phyloP scores from a whole-genome alignment of 352 stramenopile genomes.

The Pythium brachiatum region DNA sequence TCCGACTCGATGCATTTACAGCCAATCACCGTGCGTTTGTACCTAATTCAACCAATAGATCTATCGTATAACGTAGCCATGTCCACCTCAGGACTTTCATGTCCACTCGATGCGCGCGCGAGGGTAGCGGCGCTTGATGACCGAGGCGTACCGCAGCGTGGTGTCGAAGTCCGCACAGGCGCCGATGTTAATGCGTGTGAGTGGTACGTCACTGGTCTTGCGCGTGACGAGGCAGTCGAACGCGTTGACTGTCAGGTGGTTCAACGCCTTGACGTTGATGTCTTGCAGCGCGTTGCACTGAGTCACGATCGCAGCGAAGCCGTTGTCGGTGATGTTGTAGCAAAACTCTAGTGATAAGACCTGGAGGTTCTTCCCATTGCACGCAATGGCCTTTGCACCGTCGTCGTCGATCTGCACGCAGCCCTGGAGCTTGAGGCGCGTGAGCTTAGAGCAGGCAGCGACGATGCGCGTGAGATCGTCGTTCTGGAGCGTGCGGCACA shows the following conservation, averaged over 20 bases:
- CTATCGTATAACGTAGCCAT: background rate
- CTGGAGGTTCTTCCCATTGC: slow-evolving; percentile 36
- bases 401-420: slow-evolving; percentile 70
- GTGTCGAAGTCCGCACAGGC: slow-evolving; percentile 67
- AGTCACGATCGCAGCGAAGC: slow-evolving; percentile 45
- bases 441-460: slow-evolving; percentile 37
- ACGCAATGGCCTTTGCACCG: slow-evolving; percentile 40
- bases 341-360: slow-evolving; percentile 87
- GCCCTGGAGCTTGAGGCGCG: slow-evolving; percentile 51
- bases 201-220: slow-evolving; percentile 22
- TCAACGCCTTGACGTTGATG: slow-evolving; percentile 87
- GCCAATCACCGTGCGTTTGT: background rate
- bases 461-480: slow-evolving; percentile 46
- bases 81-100: slow-evolving; percentile 27
- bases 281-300: slow-evolving; percentile 55
- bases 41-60: background rate
- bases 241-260: slow-evolving; percentile 62
- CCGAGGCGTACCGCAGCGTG: slow-evolving; percentile 49
- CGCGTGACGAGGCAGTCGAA: slow-evolving; percentile 49
- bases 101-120: slow-evolving; percentile 69
- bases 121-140: slow-evolving; percentile 64
- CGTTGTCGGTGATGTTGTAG: slow-evolving; percentile 79
- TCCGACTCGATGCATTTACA: background rate
- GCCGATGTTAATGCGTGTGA: slow-evolving; percentile 64
- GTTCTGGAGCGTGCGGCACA: slow-evolving; percentile 73